Percentiles rank a stretch among this genome's conserved stretches.
Conservation (phyloP, 202 grass and related monocot species). For the Brachypodium distachyon region DNA sequence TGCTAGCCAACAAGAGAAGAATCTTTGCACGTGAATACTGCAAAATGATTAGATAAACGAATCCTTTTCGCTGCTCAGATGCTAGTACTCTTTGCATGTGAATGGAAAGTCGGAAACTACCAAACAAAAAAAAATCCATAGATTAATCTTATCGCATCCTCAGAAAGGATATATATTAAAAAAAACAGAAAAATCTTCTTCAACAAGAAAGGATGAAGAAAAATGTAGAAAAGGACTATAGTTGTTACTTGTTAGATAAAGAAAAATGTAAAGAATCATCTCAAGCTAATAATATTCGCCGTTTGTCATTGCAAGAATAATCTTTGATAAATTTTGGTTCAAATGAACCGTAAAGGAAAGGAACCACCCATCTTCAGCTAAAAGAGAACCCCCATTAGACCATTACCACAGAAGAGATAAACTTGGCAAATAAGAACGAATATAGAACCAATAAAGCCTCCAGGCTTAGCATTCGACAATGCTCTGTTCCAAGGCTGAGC, state of each 20-base stretch:
- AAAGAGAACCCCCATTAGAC: too few relatives aligned
- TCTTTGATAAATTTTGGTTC: background rate
- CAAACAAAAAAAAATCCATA: constrained; percentile 5
- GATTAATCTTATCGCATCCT: background rate
- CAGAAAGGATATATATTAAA: background rate
- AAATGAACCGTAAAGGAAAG: background rate
- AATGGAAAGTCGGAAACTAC: background rate
- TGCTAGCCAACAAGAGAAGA: background rate
- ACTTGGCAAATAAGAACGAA: background rate
- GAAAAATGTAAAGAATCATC: background rate
- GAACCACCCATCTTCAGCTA: background rate
- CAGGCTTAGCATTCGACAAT: too few relatives aligned
- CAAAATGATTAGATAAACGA: background rate
- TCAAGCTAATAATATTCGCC: background rate
- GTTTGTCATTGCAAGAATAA: background rate
- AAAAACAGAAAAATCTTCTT: background rate
- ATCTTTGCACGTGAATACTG: constrained; percentile 3
- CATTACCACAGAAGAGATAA: background rate
- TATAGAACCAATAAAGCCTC: background rate
- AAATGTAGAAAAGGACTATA: background rate
- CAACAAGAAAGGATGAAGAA: background rate
- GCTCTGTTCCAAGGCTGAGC: background rate
- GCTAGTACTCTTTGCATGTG: background rate
- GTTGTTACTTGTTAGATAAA: background rate
- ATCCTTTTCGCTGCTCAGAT: background rate